phyloP scores from a whole-genome alignment of 78 protist species.

The Dictyostelium discoideum region DNA sequence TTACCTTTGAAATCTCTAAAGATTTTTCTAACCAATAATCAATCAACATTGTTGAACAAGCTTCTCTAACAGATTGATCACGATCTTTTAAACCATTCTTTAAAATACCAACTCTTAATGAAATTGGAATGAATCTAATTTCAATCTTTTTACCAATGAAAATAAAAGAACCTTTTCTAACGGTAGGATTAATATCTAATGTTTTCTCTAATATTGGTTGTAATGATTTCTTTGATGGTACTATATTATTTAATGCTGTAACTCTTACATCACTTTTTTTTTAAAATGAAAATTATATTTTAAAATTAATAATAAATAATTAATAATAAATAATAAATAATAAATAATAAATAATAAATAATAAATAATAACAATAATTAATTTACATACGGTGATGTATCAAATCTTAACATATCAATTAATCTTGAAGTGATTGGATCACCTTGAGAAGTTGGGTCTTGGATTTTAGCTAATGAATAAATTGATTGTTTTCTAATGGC shows the following conservation, averaged over 20 bases:
- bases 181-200: slow-evolving; percentile 16
- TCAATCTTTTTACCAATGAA: slow-evolving; percentile 22
- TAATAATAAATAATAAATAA: not conserved
- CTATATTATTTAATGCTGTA: slow-evolving; percentile 18
- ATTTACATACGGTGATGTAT: slow-evolving; percentile 40
- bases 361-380: no score
- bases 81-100: slow-evolving; percentile 65
- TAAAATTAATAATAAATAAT: not conserved
- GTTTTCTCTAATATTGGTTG: slow-evolving; percentile 22
- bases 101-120: slow-evolving; percentile 47
- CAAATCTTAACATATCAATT: slow-evolving; percentile 36
- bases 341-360: no score
- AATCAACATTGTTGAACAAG: slow-evolving; percentile 36
- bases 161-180: slow-evolving; percentile 35
- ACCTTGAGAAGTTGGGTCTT: slow-evolving; percentile 15
- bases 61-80: slow-evolving; percentile 31
- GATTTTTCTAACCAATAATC: slow-evolving; percentile 46
- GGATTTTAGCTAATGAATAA: slow-evolving; percentile 31
- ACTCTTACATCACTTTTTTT: slow-evolving; percentile 50
- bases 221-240: slow-evolving; percentile 44
- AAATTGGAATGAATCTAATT: not conserved
- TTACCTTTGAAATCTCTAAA: slow-evolving; percentile 21
- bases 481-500: slow-evolving; percentile 55
- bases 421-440: slow-evolving; percentile 25
- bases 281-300: no score